Evolutionary conservation across 768 basidiomycete species (phyloP), one percentile per base, ranked within the genome.

Genomic region (Steccherinum ochraceum): DNA sequence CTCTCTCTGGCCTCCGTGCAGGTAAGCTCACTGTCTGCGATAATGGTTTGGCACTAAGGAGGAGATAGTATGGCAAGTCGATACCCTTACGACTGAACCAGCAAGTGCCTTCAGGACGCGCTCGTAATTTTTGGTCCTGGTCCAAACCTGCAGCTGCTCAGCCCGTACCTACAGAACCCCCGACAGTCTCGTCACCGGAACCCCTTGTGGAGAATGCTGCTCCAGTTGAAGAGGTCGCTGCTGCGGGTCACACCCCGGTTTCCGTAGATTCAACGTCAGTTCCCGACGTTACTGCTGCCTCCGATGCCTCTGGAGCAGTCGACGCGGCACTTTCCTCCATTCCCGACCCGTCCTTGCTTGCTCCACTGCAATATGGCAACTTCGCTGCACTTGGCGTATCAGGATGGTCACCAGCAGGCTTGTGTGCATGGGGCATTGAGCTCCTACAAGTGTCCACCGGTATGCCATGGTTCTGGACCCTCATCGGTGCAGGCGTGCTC

Each of bases 381-480:
- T 71, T 91, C 35, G 78, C 82, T 13, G 76, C 80, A 3, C 73
- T 89, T 35, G 89, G 85, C 2, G 68, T 91, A 2, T 68, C 73
- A 13, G 63, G 71, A 16, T 87, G 81, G 79, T 70, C 77, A 44
- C 89, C 88, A 2, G 77, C 80, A 0, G 87, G 86, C 0, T 56
- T 85, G 26, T 69, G 81, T 18, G 73, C 77, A 40, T 81, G 77
- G 76, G 69, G 79, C 16, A 70, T 88, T 45, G 89, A 92, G 64
- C 55, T 80, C 45, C 64, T 89, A 48, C 80, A 91, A 55, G 82
- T 90, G 46, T 66, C 73, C 45, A 80, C 81, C 0, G 84, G 82
- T 30, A 67, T 92, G 52, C 84, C 86, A 0, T 93, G 92, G 90
- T 88, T 88, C 71, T 80, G 83, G 74, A 86, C 89, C 45, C 88